Conservation (phyloP, 2,329 filamentous ascomycete species). For the Aspergillus hiratsukae region DNA sequence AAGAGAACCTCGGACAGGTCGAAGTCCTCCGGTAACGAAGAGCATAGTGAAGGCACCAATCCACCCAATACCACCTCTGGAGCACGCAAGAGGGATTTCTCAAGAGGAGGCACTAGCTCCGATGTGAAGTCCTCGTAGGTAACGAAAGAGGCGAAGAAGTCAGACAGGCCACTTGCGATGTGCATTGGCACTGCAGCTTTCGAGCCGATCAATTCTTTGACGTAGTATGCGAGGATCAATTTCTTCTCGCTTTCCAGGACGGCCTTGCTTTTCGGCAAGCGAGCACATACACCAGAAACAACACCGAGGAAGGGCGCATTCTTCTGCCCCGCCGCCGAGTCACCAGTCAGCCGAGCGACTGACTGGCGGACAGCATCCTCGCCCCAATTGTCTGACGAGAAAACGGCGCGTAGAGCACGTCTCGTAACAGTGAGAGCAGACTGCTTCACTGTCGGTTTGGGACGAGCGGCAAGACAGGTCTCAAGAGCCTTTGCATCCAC, state of each 20-base stretch:
- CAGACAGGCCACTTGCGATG: constrained; percentile 65
- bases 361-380: constrained; percentile 59
- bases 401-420: constrained; percentile 70
- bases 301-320: constrained; percentile 78
- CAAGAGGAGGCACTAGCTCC: constrained; percentile 73
- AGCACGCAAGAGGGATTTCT: constrained; percentile 82
- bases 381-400: constrained; percentile 56
- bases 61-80: constrained; percentile 85
- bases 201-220: constrained; percentile 78
- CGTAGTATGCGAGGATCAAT: constrained; percentile 76
- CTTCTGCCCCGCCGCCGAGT: constrained; percentile 59
- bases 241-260: constrained; percentile 63
- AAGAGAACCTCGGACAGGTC: constrained; percentile 74
- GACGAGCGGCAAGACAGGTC: constrained; percentile 64
- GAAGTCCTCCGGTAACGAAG: constrained; percentile 62
- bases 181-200: constrained; percentile 66
- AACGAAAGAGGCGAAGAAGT: constrained; percentile 78
- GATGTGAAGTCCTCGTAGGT: constrained; percentile 69
- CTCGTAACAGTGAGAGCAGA: constrained; percentile 75
- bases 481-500: constrained; percentile 72
- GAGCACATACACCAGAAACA: constrained; percentile 78
- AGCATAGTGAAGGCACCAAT: constrained; percentile 68
- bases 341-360: constrained; percentile 64
- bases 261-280: constrained; percentile 60
- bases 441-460: constrained; percentile 61